phyloP scores from a whole-genome alignment of 2,329 filamentous ascomycete species.

The Fusarium burgessii region DNA sequence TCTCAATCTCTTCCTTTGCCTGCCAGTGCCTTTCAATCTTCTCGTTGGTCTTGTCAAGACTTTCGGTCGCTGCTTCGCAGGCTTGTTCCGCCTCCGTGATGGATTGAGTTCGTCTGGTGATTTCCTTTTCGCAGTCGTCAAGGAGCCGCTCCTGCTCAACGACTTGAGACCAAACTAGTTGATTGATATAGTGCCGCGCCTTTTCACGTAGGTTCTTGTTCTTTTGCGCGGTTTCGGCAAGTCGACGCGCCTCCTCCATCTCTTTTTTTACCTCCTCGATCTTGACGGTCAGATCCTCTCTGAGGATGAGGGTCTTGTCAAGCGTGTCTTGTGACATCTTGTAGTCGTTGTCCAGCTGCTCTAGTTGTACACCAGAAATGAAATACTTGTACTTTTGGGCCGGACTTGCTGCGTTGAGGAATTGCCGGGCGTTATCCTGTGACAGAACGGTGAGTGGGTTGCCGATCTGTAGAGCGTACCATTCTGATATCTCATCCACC shows the following conservation, averaged over 20 bases:
- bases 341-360: constrained; percentile 93
- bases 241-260: constrained; percentile 70
- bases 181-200: constrained; percentile 68
- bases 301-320: constrained; percentile 67
- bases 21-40: constrained; percentile 56
- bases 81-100: constrained; percentile 47
- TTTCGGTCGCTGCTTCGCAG: constrained; percentile 60
- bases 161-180: constrained; percentile 91
- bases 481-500: constrained; percentile 92
- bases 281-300: constrained; percentile 53
- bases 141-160: constrained; percentile 75
- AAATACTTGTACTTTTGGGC: constrained; percentile 96
- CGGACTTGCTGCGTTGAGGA: constrained; percentile 86
- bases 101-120: constrained; percentile 41
- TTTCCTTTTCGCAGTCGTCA: constrained; percentile 48
- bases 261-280: constrained; percentile 54
- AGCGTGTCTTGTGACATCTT: constrained; percentile 82
- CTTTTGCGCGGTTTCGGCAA: constrained; percentile 73
- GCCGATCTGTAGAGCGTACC: constrained; percentile 92
- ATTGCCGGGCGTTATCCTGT: constrained; percentile 94
- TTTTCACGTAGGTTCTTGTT: constrained; percentile 74
- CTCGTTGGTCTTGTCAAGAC: constrained; percentile 61
- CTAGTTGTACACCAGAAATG: constrained; percentile 91
- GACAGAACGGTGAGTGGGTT: constrained; percentile 97
- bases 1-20: constrained; percentile 56